Evolutionary conservation across 2,329 filamentous ascomycete genomes (phyloP).

Genomic region (Akanthomyces uredinophilus): DNA sequence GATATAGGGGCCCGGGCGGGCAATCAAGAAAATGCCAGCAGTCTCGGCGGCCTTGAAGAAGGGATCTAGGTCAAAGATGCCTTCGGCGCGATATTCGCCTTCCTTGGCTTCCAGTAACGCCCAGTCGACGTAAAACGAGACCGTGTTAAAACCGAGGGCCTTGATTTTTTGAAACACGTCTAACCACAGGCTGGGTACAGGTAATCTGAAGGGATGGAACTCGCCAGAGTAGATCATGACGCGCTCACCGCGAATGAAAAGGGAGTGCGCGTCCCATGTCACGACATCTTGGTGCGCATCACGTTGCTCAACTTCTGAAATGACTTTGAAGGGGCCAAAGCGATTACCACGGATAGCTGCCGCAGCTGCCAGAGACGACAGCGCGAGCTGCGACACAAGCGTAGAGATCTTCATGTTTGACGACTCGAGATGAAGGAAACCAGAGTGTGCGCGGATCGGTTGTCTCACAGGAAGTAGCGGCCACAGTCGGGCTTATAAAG

Average conservation of each 20-base stretch:
- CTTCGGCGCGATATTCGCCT: conserved; percentile 60
- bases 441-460: background rate
- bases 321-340: conserved; percentile 5
- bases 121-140: conserved; percentile 71
- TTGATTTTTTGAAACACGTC: conserved; percentile 73
- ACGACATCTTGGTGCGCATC: conserved; percentile 28
- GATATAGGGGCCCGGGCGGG: conserved; percentile 61
- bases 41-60: conserved; percentile 64
- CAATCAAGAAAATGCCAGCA: conserved; percentile 66
- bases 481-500: background rate
- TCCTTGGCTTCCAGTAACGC: conserved; percentile 63
- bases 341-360: background rate
- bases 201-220: conserved; percentile 53
- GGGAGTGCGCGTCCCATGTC: conserved; percentile 63
- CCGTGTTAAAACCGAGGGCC: conserved; percentile 63
- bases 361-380: conserved; percentile 1
- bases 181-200: conserved; percentile 41
- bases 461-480: background rate
- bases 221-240: conserved; percentile 63
- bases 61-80: conserved; percentile 61
- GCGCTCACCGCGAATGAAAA: conserved; percentile 62
- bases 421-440: background rate
- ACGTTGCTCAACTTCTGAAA: background rate
- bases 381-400: conserved; percentile 2
- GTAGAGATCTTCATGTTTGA: conserved; percentile 4